Evolutionary conservation across 2,329 filamentous ascomycete genomes (phyloP).

Genomic region (Westerdykella aurantiaca): DNA sequence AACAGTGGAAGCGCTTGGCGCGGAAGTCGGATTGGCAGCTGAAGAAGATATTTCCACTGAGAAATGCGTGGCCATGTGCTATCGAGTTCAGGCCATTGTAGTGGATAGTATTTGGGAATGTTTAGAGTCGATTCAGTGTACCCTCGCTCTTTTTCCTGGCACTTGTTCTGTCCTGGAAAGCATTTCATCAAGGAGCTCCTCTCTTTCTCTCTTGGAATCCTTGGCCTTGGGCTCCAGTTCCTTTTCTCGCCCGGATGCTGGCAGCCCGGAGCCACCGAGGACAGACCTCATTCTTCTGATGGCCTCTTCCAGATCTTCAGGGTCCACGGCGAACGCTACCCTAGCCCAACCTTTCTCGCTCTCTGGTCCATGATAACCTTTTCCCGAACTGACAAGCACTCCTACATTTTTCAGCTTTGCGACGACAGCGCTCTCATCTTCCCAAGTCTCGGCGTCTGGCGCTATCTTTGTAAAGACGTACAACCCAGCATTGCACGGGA

Average conservation of each 20-base stretch:
- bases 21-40: slow-evolving; percentile 27
- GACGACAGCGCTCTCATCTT: slow-evolving; percentile 17
- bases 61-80: slow-evolving; percentile 18
- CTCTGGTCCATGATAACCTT: slow-evolving; percentile 12
- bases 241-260: background rate
- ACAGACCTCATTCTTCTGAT: slow-evolving; percentile 11
- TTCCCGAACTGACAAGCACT: slow-evolving; percentile 17
- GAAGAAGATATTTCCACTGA: slow-evolving; percentile 7
- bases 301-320: slow-evolving; percentile 11
- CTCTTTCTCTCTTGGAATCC: background rate
- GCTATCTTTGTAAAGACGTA: slow-evolving; percentile 19
- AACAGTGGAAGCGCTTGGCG: slow-evolving; percentile 28
- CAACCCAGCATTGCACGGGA: slow-evolving; percentile 20
- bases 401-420: slow-evolving; percentile 11
- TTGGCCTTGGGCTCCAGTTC: background rate
- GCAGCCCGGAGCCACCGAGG: background rate
- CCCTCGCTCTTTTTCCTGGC: too few relatives aligned
- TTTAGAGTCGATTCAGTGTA: too few relatives aligned
- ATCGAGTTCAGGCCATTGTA: slow-evolving; percentile 13
- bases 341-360: slow-evolving; percentile 23
- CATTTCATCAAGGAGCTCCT: too few relatives aligned
- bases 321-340: slow-evolving; percentile 18
- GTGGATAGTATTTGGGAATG: background rate
- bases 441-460: slow-evolving; percentile 16
- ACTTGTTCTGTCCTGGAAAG: too few relatives aligned